Percentiles rank a stretch among this genome's conserved stretches.
Evolutionary conservation across 2,329 filamentous ascomycete genomes (phyloP).

Genomic region (Aspergillus fijiensis): DNA sequence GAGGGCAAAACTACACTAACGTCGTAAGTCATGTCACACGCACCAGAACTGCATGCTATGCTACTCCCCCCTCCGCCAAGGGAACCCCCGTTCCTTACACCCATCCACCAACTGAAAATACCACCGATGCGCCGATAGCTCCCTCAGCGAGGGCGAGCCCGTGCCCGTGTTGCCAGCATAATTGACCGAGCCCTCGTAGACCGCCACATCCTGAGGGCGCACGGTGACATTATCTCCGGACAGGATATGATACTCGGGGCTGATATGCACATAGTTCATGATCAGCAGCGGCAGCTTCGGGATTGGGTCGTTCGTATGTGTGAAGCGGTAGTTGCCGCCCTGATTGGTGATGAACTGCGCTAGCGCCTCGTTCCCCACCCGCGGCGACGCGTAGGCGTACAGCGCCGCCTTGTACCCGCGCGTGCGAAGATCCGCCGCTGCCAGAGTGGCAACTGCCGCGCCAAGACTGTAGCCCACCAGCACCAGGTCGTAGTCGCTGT

Average conservation of each 20-base stretch:
- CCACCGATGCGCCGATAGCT: slow-evolving; percentile 25
- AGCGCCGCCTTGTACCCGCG: slow-evolving; percentile 53
- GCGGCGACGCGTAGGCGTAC: slow-evolving; percentile 67
- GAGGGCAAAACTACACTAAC: too few species aligned
- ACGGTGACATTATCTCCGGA: slow-evolving; percentile 28
- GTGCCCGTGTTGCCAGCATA: slow-evolving; percentile 25
- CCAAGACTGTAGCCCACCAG: slow-evolving; percentile 67
- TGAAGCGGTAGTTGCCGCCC: slow-evolving; percentile 60
- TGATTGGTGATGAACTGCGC: slow-evolving; percentile 56
- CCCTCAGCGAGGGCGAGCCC: slow-evolving; percentile 17
- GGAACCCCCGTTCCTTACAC: slow-evolving; percentile 11
- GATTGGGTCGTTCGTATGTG: slow-evolving; percentile 66
- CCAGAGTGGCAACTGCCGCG: slow-evolving; percentile 63
- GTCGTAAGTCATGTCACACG: too few species aligned
- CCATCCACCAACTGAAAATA: slow-evolving; percentile 26
- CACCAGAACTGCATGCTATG: too few species aligned
- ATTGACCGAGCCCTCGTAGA: slow-evolving; percentile 25
- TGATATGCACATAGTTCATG: slow-evolving; percentile 64
- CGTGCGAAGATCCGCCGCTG: slow-evolving; percentile 55
- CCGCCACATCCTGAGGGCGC: slow-evolving; percentile 18
- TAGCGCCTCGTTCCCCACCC: slow-evolving; percentile 60
- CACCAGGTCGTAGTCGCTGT: slow-evolving; percentile 42
- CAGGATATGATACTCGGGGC: slow-evolving; percentile 66
- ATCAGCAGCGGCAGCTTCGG: slow-evolving; percentile 64
- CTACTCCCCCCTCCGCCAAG: not conserved